phyloP scores from a whole-genome alignment of 2,329 filamentous ascomycete species.

The Aspergillus floridensis region DNA sequence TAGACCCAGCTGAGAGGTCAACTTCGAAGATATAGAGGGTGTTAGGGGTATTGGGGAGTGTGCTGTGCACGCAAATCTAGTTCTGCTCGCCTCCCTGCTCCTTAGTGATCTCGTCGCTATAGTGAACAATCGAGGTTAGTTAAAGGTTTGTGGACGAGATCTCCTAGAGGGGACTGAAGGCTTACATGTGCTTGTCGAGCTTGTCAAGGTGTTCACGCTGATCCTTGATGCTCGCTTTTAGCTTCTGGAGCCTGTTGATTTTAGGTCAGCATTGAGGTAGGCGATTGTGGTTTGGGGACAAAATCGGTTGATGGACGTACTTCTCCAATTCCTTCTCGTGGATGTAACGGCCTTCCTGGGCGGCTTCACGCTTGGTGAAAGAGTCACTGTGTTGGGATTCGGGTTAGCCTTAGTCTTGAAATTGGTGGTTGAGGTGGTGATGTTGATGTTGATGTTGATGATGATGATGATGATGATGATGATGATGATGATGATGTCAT shows the following conservation, averaged over 20 bases:
- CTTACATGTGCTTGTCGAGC: slow-evolving; percentile 83
- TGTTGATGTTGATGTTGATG: neutral
- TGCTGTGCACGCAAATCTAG: slow-evolving; percentile 19
- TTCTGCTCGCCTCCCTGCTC: slow-evolving; percentile 64
- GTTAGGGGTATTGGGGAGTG: neutral
- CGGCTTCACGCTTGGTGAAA: slow-evolving; percentile 88
- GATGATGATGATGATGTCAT: slow-evolving; percentile 21
- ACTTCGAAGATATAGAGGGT: neutral
- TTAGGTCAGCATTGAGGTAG: neutral
- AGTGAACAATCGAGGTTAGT: neutral
- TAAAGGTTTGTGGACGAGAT: neutral
- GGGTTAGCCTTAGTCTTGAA: slow-evolving; percentile 6
- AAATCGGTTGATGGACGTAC: slow-evolving; percentile 38
- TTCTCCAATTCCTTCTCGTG: slow-evolving; percentile 86
- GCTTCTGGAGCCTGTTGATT: slow-evolving; percentile 58
- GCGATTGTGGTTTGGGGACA: neutral
- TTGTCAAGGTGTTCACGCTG: slow-evolving; percentile 82
- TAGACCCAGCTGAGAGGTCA: no score
- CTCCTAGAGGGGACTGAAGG: no score
- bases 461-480: slow-evolving; percentile 18
- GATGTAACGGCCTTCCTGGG: slow-evolving; percentile 81
- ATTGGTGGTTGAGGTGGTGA: neutral
- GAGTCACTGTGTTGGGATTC: slow-evolving; percentile 62
- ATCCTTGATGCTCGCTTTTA: slow-evolving; percentile 67
- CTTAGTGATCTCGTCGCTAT: slow-evolving; percentile 74